Conservation (phyloP, 2,329 filamentous ascomycete genomes). For the Exophiala sp. region DNA sequence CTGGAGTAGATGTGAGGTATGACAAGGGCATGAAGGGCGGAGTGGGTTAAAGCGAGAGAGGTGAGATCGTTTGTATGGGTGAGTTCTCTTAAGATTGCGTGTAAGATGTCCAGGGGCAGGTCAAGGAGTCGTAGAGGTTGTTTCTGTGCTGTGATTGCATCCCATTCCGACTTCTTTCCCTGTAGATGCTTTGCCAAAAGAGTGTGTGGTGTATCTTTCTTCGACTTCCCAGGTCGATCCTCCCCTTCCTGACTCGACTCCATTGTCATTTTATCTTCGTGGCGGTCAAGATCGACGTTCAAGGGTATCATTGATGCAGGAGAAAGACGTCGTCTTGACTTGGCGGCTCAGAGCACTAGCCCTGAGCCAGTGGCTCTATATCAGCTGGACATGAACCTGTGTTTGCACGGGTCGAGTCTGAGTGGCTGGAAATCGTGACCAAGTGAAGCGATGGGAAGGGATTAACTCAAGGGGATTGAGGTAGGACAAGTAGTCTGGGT, state of each 20-base stretch:
- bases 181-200: slow-evolving; percentile 25
- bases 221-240: slow-evolving; percentile 8
- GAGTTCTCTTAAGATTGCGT: slow-evolving; percentile 76
- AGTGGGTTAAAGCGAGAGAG: slow-evolving; percentile 72
- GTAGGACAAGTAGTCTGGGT: slow-evolving; percentile 6
- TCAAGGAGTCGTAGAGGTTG: slow-evolving; percentile 66
- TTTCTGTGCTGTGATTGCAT: slow-evolving; percentile 39
- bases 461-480: slow-evolving; percentile 6
- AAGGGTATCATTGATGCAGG: background rate
- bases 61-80: slow-evolving; percentile 80
- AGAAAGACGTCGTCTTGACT: background rate
- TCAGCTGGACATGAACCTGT: slow-evolving; percentile 23
- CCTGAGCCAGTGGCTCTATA: slow-evolving; percentile 17
- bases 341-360: slow-evolving; percentile 22
- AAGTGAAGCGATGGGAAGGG: slow-evolving; percentile 9
- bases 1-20: slow-evolving; percentile 78
- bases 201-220: slow-evolving; percentile 2
- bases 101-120: slow-evolving; percentile 72
- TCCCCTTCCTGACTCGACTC: slow-evolving; percentile 12
- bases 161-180: slow-evolving; percentile 27
- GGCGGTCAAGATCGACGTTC: background rate
- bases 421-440: slow-evolving; percentile 3
- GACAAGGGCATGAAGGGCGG: slow-evolving; percentile 69
- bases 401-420: background rate
- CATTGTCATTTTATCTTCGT: slow-evolving; percentile 7